phyloP scores from a whole-genome alignment of 2,329 filamentous ascomycete genomes.

The Ascochyta lentis region DNA sequence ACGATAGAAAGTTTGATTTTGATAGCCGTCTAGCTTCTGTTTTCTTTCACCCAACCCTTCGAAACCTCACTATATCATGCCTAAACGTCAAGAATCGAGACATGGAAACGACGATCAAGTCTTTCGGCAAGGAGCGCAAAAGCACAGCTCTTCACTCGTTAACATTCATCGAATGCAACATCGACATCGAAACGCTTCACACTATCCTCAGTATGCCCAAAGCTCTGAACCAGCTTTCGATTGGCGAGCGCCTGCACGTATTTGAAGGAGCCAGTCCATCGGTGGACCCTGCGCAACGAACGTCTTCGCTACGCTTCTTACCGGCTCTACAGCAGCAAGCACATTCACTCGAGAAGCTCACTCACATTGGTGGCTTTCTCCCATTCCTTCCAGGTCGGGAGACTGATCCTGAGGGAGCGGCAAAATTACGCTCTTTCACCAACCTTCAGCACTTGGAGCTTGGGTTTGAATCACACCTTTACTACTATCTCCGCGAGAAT shows the following conservation, averaged over 20 bases:
- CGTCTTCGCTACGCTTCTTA: conserved; percentile 35
- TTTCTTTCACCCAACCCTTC: conserved; percentile 44
- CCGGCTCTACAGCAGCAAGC: conserved; percentile 40
- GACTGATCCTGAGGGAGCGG: conserved; percentile 23
- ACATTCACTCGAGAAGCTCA: conserved; percentile 38
- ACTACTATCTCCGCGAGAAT: conserved; percentile 31
- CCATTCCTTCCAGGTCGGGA: conserved; percentile 16
- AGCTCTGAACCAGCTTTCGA: conserved; percentile 39
- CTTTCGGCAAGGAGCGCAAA: conserved; percentile 22
- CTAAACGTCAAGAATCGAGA: conserved; percentile 35
- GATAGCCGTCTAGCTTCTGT: conserved; percentile 34
- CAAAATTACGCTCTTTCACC: conserved; percentile 31
- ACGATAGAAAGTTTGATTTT: conserved; percentile 36
- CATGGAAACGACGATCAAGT: conserved; percentile 15
- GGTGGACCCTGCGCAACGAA: conserved; percentile 23
- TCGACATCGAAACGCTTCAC: conserved; percentile 37
- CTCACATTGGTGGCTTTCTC: conserved; percentile 36
- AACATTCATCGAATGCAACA: conserved; percentile 48
- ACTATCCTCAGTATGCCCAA: conserved; percentile 41
- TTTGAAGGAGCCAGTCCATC: conserved; percentile 36
- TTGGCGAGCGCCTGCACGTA: conserved; percentile 42
- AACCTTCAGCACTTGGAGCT: conserved; percentile 40
- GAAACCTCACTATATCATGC: conserved; percentile 43
- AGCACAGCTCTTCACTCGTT: conserved; percentile 41
- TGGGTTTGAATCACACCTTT: conserved; percentile 36